Evolutionary conservation across 1,139 yeast genomes (phyloP).

Genomic region (Debaryomyces sp.): DNA sequence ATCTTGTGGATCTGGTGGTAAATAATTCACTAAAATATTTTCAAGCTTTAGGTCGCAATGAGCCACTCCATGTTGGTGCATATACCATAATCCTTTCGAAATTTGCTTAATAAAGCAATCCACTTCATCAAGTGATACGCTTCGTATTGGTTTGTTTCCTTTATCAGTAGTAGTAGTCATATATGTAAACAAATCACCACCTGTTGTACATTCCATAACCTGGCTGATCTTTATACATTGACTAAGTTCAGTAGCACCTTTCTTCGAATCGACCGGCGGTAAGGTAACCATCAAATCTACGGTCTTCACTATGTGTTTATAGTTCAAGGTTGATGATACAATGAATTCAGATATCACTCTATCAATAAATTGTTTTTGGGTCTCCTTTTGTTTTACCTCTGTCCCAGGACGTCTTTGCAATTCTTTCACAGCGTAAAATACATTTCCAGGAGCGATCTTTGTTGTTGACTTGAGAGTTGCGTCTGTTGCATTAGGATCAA

Average conservation of each 20-base stretch:
- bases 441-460: constrained; percentile 34
- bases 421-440: constrained; percentile 74
- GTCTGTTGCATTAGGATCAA: constrained; percentile 51
- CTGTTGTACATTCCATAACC: constrained; percentile 77
- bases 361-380: constrained; percentile 62
- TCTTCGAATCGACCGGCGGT: constrained; percentile 15
- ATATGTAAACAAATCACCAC: constrained; percentile 65
- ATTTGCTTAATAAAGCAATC: constrained; percentile 75
- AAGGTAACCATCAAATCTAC: constrained; percentile 61
- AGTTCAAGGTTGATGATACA: constrained; percentile 69
- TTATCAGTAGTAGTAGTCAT: constrained; percentile 24
- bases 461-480: constrained; percentile 6
- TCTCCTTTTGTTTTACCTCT: constrained; percentile 50
- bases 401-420: constrained; percentile 31
- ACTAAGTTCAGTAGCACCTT: neutral
- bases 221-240: constrained; percentile 58
- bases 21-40: constrained; percentile 48
- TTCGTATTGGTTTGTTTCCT: constrained; percentile 13
- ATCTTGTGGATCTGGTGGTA: constrained; percentile 6
- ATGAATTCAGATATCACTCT: constrained; percentile 78
- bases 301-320: constrained; percentile 69
- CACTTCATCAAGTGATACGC: constrained; percentile 52
- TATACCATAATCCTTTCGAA: constrained; percentile 62
- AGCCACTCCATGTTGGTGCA: constrained; percentile 76
- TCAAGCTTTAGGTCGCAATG: constrained; percentile 73